A percentile compares a stretch with the other conserved stretches of the same genome.
These are phyloP conservation scores for Camellia oleifera DNA, from an alignment of 179 eudicot species.

Conservation along the genomic window DNA sequence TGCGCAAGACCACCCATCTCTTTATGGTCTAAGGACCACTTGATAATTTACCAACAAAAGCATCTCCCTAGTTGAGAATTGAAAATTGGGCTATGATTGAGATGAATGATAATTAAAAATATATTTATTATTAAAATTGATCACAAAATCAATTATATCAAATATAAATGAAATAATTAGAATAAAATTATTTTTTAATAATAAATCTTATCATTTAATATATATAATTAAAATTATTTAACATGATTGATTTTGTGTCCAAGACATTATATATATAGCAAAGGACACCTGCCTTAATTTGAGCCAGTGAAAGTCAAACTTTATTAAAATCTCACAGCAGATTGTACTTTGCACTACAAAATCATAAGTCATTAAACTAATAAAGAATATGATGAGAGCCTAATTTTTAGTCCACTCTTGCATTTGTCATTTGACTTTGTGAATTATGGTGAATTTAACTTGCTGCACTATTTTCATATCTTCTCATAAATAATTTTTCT, in stretches of 20 bases:
- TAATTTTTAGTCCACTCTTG: slow-evolving; percentile 1
- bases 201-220: too few species aligned
- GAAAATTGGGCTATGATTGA: not conserved
- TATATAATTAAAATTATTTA: too few species aligned
- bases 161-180: too few species aligned
- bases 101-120: slow-evolving; percentile 9
- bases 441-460: not conserved
- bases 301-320: slow-evolving; percentile 12
- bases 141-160: too few species aligned
- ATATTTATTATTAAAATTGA: too few species aligned
- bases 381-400: slow-evolving; percentile 7
- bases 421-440: not conserved
- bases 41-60: slow-evolving; percentile 3
- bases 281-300: slow-evolving; percentile 17
- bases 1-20: not conserved
- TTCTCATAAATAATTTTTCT: not conserved
- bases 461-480: too few species aligned
- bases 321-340: slow-evolving; percentile 2
- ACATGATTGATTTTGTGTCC: too few species aligned
- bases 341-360: slow-evolving; percentile 15
- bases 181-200: too few species aligned
- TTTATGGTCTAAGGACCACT: slow-evolving; percentile 8
- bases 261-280: too few species aligned
- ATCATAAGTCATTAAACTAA: slow-evolving; percentile 10
- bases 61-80: not conserved